phyloP scores from a whole-genome alignment of 2,329 filamentous ascomycete species.

The Colletotrichum coccodes region DNA sequence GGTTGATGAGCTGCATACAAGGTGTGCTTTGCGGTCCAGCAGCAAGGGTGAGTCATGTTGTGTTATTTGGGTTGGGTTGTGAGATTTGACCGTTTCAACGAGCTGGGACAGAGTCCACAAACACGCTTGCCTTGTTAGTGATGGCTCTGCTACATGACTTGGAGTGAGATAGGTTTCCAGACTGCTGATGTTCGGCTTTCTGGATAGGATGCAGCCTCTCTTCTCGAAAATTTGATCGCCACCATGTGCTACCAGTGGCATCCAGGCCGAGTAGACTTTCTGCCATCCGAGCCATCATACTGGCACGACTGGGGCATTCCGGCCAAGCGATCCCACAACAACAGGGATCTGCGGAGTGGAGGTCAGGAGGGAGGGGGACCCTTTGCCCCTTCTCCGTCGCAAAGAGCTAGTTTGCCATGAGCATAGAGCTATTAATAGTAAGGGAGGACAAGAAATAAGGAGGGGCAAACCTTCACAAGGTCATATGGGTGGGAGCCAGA shows the following conservation, averaged over 20 bases:
- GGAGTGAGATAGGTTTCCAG: neutral
- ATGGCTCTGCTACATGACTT: too few relatives aligned
- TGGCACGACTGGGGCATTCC: neutral
- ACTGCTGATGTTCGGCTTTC: neutral
- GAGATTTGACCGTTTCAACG: neutral
- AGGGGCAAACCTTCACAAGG: conserved; percentile 1
- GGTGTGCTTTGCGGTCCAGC: neutral
- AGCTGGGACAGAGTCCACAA: neutral
- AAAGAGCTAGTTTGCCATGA: conserved; percentile 18
- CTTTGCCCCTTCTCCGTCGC: neutral
- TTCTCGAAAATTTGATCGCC: neutral
- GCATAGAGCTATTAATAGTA: conserved; percentile 18
- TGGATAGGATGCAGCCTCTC: neutral
- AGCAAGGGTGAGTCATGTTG: conserved; percentile 23
- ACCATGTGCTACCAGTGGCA: neutral
- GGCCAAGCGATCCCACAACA: neutral
- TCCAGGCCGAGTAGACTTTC: neutral
- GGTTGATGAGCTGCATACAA: neutral
- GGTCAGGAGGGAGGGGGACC: neutral
- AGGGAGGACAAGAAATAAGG: neutral
- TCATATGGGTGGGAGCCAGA: conserved; percentile 3
- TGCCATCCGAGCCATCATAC: neutral
- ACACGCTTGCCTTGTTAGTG: neutral
- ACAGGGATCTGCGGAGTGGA: neutral
- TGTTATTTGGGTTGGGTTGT: neutral